phyloP scores from a whole-genome alignment of 2,329 filamentous ascomycete genomes.

The Diplodia intermedia region DNA sequence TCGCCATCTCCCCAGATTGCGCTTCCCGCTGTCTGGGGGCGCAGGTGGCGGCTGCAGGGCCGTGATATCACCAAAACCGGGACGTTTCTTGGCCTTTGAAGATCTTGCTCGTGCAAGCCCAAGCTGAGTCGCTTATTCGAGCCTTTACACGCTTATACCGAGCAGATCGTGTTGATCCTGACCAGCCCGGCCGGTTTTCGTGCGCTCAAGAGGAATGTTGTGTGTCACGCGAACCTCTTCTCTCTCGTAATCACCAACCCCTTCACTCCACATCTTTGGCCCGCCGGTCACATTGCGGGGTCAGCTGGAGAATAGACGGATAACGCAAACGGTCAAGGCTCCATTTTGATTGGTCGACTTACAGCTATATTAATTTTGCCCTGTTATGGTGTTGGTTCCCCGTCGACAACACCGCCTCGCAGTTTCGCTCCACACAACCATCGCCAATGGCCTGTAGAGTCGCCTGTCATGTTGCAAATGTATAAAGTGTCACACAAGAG shows the following conservation, averaged over 20 bases:
- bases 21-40: slow-evolving; percentile 23
- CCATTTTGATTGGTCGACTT: neutral
- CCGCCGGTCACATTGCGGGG: neutral
- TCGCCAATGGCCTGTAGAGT: too few species aligned
- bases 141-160: neutral
- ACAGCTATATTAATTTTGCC: neutral
- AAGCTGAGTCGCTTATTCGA: slow-evolving; percentile 16
- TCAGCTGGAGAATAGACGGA: neutral
- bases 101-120: slow-evolving; percentile 15
- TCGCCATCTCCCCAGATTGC: neutral
- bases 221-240: neutral
- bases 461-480: neutral
- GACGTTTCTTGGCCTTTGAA: slow-evolving; percentile 19
- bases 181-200: neutral
- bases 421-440: too few species aligned
- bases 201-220: neutral
- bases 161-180: slow-evolving; percentile 19
- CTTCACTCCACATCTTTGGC: neutral
- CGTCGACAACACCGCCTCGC: neutral
- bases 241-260: neutral
- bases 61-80: slow-evolving; percentile 20
- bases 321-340: neutral
- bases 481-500: neutral
- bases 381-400: neutral
- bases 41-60: slow-evolving; percentile 17